These are phyloP conservation scores for Fusarium subtropicale DNA, from an alignment of 2,329 filamentous ascomycete genomes.

Conservation along the genomic window DNA sequence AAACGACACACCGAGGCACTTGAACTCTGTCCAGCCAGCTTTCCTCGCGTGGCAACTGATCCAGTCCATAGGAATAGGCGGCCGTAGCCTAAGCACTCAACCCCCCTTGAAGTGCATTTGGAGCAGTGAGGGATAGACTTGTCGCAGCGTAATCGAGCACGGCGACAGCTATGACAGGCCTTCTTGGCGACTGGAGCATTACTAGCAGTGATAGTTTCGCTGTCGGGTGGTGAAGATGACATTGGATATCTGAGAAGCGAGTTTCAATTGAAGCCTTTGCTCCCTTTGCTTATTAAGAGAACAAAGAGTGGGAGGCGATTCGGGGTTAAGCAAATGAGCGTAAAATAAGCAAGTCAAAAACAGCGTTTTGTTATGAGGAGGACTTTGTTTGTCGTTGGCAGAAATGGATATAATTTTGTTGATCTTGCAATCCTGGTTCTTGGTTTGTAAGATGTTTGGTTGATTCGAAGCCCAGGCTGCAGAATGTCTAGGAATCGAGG, in stretches of 20 bases:
- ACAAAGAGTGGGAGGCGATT: slow-evolving; percentile 3
- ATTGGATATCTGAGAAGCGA: slow-evolving; percentile 28
- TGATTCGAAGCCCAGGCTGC: slow-evolving; percentile 25
- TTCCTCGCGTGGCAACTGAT: slow-evolving; percentile 58
- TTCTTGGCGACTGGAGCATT: slow-evolving; percentile 43
- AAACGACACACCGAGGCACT: slow-evolving; percentile 42
- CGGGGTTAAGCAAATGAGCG: not conserved
- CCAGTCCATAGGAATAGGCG: slow-evolving; percentile 64
- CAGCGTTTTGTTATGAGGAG: slow-evolving; percentile 7
- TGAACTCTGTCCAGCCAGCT: slow-evolving; percentile 54
- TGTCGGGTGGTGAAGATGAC: slow-evolving; percentile 37
- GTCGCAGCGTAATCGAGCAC: slow-evolving; percentile 64
- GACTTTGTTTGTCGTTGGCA: slow-evolving; percentile 1
- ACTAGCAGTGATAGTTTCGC: slow-evolving; percentile 24
- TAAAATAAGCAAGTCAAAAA: not conserved
- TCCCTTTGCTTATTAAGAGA: slow-evolving; percentile 35
- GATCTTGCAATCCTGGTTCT: slow-evolving; percentile 30
- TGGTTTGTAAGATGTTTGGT: slow-evolving; percentile 40
- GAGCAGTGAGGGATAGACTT: slow-evolving; percentile 62
- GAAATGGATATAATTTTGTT: slow-evolving; percentile 29
- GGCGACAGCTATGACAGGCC: slow-evolving; percentile 65
- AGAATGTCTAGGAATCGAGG: slow-evolving; percentile 24
- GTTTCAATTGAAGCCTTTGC: slow-evolving; percentile 10
- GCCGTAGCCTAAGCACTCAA: slow-evolving; percentile 65
- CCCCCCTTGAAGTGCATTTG: slow-evolving; percentile 61